Evolutionary conservation across 768 basidiomycete species (phyloP).

Genomic region (Termitomyces sp.): DNA sequence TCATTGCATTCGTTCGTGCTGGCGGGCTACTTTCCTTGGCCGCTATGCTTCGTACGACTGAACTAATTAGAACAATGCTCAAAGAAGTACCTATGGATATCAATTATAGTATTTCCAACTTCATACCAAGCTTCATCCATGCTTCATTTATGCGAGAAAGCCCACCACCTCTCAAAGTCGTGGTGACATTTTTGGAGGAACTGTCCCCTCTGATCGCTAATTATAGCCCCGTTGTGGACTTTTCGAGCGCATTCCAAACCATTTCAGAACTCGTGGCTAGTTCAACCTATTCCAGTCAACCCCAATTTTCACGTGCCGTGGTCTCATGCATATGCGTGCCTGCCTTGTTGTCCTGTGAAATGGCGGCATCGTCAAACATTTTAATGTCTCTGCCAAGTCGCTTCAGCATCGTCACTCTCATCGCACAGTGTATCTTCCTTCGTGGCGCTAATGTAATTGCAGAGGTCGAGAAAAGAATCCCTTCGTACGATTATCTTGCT

Average conservation of each 20-base stretch:
- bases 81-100: slow-evolving; percentile 44
- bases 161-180: slow-evolving; percentile 43
- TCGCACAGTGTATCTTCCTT: slow-evolving; percentile 45
- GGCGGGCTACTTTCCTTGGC: slow-evolving; percentile 46
- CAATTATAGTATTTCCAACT: slow-evolving; percentile 41
- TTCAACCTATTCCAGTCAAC: slow-evolving; percentile 49
- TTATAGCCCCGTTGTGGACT: slow-evolving; percentile 49
- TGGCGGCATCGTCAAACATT: slow-evolving; percentile 38
- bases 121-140: slow-evolving; percentile 52
- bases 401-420: slow-evolving; percentile 34
- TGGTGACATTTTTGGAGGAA: slow-evolving; percentile 49
- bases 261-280: slow-evolving; percentile 43
- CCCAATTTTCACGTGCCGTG: slow-evolving; percentile 44
- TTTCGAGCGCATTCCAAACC: slow-evolving; percentile 54
- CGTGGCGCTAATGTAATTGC: slow-evolving; percentile 50
- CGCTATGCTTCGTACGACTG: slow-evolving; percentile 45
- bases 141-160: slow-evolving; percentile 46
- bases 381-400: slow-evolving; percentile 40
- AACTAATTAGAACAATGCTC: slow-evolving; percentile 53
- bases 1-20: slow-evolving; percentile 44
- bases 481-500: slow-evolving; percentile 60
- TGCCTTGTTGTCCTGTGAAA: slow-evolving; percentile 45
- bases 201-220: slow-evolving; percentile 53
- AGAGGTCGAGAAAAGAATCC: slow-evolving; percentile 51
- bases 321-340: slow-evolving; percentile 43